Base-by-base conservation (phyloP, 2,329 filamentous ascomycete genomes). In the Scolecobasidium constrictum region DNA sequence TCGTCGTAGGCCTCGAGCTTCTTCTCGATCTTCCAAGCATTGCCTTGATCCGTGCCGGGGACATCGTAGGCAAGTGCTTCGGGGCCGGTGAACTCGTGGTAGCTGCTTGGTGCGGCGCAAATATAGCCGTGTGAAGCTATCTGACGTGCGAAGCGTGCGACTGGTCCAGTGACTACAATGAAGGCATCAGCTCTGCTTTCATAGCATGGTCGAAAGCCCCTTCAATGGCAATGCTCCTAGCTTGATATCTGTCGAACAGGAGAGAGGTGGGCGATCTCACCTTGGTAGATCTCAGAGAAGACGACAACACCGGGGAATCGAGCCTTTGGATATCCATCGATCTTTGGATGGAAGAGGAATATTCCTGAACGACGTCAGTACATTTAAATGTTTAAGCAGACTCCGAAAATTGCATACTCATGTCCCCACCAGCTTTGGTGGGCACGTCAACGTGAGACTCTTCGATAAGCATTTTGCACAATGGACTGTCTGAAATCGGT, bases 251-350 rank as follows among this genome's bases (percentile, higher is more conserved):
- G n/a, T n/a, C n/a, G n/a, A 17, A 31, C 9, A 31, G 26, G n/a
- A 31, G 26, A 43, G 18, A 19, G 20, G 4, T 17, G n/a, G n/a
- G 26, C 9, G n/a, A 31, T 36, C 50, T 40, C 62, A 87, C 86
- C 87, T 78, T 95, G 88, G 58, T 95, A 95, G 55, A 95, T 95
- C 65, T 95, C 88, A 53, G 82, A 88, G 59, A 94, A 95, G 44
- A 95, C 71, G 12, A 85, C 82, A 4, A 95, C 84, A 16, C 84
- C 87, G 0, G 87, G 87, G 55, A 94, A 94, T 56, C 78, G 87
- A 62, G 88, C 88, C 51, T 92, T 80, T 20, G 88, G 86, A 58
- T 94, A 94, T 47, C 83, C 81, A 1, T 86, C 76, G 50, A 95
- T 81, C 12, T 76, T 78, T 5, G 88, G 88, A 57, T 94, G 86